Base-by-base conservation (phyloP, 495 filamentous ascomycete species). In the Podospora pseudocomata region DNA sequence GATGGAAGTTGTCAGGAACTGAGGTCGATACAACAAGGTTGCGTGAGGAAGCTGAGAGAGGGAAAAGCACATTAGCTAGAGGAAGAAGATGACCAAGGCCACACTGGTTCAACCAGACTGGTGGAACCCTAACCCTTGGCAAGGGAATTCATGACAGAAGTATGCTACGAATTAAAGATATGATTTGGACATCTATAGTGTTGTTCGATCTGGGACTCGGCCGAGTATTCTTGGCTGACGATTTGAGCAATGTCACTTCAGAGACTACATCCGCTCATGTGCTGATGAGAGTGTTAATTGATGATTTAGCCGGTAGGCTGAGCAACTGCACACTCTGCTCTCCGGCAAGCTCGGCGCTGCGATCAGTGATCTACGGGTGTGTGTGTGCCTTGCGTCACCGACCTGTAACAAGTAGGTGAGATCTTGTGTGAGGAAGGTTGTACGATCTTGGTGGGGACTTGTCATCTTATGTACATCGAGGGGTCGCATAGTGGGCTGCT, bases 171-270 rank as follows among this genome's bases (percentile, higher is more conserved):
- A 5, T 2, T 0, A 30, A 60, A 60, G 6, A n/a, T 16, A 57
- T n/a, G 58, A 60, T 16, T 15, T 63, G 60, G 7, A 63, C 28
- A 18, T 39, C 1, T n/a, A 30, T 39, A 1, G 19, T 28, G 60
- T n/a, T 63, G 60, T 32, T 28, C n/a, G 60, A 63, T 20, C 34
- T 11, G 23, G 23, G 11, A 26, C 28, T 63, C 27, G 61, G 18
- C 61, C 61, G 61, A 49, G 49, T 63, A 63, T 39, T 9, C 61
- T 49, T 9, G n/a, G 26, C 30, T 60, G 53, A 59, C 64, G 9
- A 65, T 65, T 32, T 59, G 2, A 26, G 53, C 44, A 65, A 65
- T 65, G 39, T 65, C 44, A 65, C 53, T 53, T 23, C 56, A 54
- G 27, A 27, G 20, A 65, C 26, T 32, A 65, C 63, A 27, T 20